Conservation (phyloP, 2,329 filamentous ascomycete genomes). For the Colletotrichum viniferum region DNA sequence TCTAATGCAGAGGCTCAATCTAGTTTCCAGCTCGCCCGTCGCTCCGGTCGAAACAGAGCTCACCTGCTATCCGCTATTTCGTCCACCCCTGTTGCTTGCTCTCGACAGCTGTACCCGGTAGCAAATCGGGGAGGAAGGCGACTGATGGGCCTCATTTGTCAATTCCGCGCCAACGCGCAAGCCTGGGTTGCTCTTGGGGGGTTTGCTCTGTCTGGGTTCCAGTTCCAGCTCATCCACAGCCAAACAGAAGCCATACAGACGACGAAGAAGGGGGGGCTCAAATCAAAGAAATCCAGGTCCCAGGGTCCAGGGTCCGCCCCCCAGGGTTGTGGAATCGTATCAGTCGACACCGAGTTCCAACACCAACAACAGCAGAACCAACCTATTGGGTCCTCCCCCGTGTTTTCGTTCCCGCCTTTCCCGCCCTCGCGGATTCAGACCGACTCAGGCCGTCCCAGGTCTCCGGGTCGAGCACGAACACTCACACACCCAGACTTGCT, state of each 20-base stretch:
- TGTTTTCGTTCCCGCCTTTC: constrained; percentile 19
- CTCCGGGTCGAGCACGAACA: background rate
- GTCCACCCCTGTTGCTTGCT: background rate
- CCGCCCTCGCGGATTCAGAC: constrained; percentile 19
- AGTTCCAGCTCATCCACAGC: background rate
- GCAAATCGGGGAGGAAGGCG: constrained; percentile 18
- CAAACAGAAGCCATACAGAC: background rate
- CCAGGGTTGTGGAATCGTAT: background rate
- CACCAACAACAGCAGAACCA: constrained; percentile 8
- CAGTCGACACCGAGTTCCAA: constrained; percentile 3
- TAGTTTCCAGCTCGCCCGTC: background rate
- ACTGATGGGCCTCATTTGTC: background rate
- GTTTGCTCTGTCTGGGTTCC: background rate
- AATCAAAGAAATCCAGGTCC: constrained; percentile 5
- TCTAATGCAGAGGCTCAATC: background rate
- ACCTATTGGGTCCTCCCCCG: constrained; percentile 16
- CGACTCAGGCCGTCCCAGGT: constrained; percentile 12
- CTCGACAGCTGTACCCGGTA: background rate
- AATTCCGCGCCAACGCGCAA: background rate
- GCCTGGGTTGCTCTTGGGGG: background rate
- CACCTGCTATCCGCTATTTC: background rate
- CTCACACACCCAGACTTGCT: background rate
- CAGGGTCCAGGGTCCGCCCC: constrained; percentile 8
- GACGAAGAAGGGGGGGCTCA: background rate
- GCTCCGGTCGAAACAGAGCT: background rate